Base-by-base conservation (phyloP, 2,329 filamentous ascomycete genomes). In the Cordyceps cicadae region DNA sequence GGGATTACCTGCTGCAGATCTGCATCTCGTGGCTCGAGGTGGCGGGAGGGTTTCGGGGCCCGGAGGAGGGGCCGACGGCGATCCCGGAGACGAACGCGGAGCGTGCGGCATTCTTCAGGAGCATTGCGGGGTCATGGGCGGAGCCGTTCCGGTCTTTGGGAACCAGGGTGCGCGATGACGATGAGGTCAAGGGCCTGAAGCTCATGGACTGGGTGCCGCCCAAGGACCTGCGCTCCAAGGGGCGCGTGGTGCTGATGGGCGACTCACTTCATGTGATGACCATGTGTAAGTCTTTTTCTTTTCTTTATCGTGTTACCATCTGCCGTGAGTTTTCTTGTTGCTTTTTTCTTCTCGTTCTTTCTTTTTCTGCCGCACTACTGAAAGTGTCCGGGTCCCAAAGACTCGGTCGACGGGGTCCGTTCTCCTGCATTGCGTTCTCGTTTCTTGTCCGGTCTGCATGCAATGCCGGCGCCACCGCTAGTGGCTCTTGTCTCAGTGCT, bases 191-290 rank as follows among this genome's bases (percentile, higher is more conserved):
- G 56, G 70, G 70, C 2, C 74, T 84, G 5, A 72, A 74, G 11
- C 67, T 82, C 5, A 74, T 78, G 34, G 81, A 84, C 66, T 80
- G 79, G 70, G 69, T 75, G 1, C 79, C 77, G 1, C 70, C 72
- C 1, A 66, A 64, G 3, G 70, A 68, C 1, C 60, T 75, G 5
- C 75, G 72, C 50, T 70, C 72, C 0, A 70, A 68, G 7, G 78
- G 77, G 0, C 71, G 73, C 2, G 76, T 75, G 0, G 74, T 79
- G 0, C 64, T 85, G 1, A 73, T 82, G 61, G 82, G 82, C 0
- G 82, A 85, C 67, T 77, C 82, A 0, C 73, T 82, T 3, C 82
- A 85, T 67, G 75, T 79, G 0, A 85, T 85, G 81, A 78, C 79
- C 0, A 84, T 84, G 81, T 84, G 80, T 84, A 75, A 69, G 80